Evolutionary conservation across 2,329 filamentous ascomycete genomes (phyloP), one percentile per base, ranked within the genome.

Genomic region (Diaporthe longicolla): DNA sequence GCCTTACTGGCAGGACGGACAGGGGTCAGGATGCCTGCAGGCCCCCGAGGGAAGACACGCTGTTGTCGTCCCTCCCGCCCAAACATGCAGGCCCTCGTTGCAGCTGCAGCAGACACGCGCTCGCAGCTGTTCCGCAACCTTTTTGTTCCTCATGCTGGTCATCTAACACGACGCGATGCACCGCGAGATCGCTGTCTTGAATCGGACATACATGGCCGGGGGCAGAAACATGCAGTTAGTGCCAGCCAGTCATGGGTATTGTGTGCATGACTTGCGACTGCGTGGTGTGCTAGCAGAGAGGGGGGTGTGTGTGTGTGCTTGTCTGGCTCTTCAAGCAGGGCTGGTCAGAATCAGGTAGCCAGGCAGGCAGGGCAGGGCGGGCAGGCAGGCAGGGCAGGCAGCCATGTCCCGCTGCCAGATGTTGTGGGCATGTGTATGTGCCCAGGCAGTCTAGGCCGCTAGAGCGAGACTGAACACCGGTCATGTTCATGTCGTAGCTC

Each of bases 131-230:
- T 71, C 57, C 57, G 58, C 24, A 40, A 63, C 45, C 50, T 63
- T 63, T 54, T 59, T 59, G 37, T 71, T 52, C 58, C 54, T 57
- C 71, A 71, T 68, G 59, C 54, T 32, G 71, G 71, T 71, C 71
- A 75, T 71, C 71, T 71, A 61, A 73, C 71, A 75, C 66, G 71
- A 69, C 61, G 71, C 71, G 68, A 75, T 73, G 74, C 71, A 63
- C 74, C 68, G 32, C 70, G 66, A 75, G 66, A 75, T 71, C 74
- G 59, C 26, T 73, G 72, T 73, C 74, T 73, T 73, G 71, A 73
- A 73, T 61, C 71, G 71, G 68, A 75, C 74, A 55, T 73, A 75
- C 71, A 75, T 75, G 68, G 48, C 58, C 71, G 69, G 59, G 59
- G 40, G 57, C 43, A 73, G 65, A 73, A 73, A 75, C 71, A 71